Evolutionary conservation across 345 rosid species (phyloP).

Genomic region (Ceriops tagal): DNA sequence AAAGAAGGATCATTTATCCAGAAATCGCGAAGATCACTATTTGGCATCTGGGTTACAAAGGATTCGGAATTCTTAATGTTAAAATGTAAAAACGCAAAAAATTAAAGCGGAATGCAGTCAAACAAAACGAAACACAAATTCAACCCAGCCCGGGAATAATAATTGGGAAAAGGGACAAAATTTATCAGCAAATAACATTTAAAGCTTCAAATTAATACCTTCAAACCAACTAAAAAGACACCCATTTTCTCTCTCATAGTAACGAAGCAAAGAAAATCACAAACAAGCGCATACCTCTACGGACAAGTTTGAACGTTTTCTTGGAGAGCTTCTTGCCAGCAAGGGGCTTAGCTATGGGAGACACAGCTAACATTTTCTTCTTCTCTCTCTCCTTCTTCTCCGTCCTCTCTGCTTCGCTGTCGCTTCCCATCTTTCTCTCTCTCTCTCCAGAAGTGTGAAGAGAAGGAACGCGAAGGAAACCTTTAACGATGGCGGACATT

Average conservation of each 20-base stretch:
- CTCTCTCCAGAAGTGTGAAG: neutral
- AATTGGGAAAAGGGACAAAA: neutral
- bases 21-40: neutral
- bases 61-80: neutral
- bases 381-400: constrained; percentile 52
- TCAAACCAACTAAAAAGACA: neutral
- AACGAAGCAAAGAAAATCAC: neutral
- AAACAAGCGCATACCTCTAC: constrained; percentile 45
- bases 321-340: constrained; percentile 92
- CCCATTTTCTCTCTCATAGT: neutral
- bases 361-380: constrained; percentile 52
- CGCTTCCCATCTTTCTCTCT: constrained; percentile 63
- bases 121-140: neutral
- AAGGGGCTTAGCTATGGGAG: constrained; percentile 90
- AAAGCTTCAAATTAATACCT: neutral
- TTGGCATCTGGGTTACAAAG: neutral
- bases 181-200: neutral
- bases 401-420: constrained; percentile 64
- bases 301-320: constrained; percentile 79
- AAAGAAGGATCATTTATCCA: neutral
- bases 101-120: neutral
- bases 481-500: neutral
- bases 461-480: neutral
- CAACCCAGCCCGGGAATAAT: too few relatives aligned
- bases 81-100: neutral